Evolutionary conservation across 192 early-diverging fungal species (phyloP).

Genomic region (Coemansia sp.): DNA sequence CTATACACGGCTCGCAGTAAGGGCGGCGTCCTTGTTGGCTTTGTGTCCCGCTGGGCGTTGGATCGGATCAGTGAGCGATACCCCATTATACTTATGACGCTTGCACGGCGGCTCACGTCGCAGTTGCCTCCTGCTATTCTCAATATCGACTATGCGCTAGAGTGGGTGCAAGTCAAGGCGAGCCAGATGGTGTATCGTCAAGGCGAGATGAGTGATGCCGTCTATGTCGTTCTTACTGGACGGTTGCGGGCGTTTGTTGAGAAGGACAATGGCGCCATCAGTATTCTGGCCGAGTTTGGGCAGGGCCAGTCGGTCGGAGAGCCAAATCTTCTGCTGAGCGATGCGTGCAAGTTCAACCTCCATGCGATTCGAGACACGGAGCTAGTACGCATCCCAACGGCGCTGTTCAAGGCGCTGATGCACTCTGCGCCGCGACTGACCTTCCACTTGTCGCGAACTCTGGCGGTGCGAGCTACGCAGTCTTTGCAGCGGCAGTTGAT

Average conservation of each 20-base stretch:
- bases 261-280: slow-evolving; percentile 61
- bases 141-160: slow-evolving; percentile 80
- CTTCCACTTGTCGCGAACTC: slow-evolving; percentile 84
- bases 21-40: slow-evolving; percentile 82
- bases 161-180: slow-evolving; percentile 93
- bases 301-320: slow-evolving; percentile 96
- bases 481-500: slow-evolving; percentile 40
- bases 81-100: slow-evolving; percentile 77
- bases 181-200: slow-evolving; percentile 90
- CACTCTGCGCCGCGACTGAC: slow-evolving; percentile 87
- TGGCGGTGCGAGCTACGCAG: slow-evolving; percentile 71
- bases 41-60: slow-evolving; percentile 75
- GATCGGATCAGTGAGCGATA: slow-evolving; percentile 84
- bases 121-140: slow-evolving; percentile 79
- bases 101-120: slow-evolving; percentile 83
- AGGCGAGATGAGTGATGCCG: slow-evolving; percentile 81
- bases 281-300: slow-evolving; percentile 89
- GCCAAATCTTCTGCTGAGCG: slow-evolving; percentile 78
- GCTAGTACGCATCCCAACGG: slow-evolving; percentile 91
- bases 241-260: slow-evolving; percentile 85
- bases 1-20: slow-evolving; percentile 81
- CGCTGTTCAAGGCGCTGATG: slow-evolving; percentile 90
- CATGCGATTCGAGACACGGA: slow-evolving; percentile 98
- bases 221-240: slow-evolving; percentile 91
- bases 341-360: slow-evolving; percentile 75